Evolutionary conservation across 2,329 filamentous ascomycete genomes (phyloP), one percentile per base, ranked within the genome.

Genomic region (Cladophialophora exuberans): DNA sequence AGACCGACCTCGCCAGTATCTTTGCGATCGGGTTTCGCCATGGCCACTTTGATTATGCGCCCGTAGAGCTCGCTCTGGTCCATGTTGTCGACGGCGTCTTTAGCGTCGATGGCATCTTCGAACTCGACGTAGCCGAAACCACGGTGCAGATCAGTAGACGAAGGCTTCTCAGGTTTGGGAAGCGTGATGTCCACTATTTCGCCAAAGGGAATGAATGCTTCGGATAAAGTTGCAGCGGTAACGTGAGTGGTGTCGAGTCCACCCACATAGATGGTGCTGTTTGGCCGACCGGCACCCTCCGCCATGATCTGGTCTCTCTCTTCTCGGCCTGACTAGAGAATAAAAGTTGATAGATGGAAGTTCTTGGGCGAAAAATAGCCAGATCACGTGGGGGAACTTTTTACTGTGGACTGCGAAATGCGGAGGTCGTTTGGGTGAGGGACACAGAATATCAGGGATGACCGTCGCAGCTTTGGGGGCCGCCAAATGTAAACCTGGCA

Each of bases 51-150:
- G 70, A 99, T 87, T 11, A 94, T 87, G 56, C 90, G 84, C 9
- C 94, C 95, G 70, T 93, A 97, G 41, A 99, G 83, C 75, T 97
- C 93, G 57, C 92, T 88, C 71, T 96, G 91, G 70, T 99, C 90
- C 93, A 99, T 97, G 70, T 99, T 99, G 79, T 97, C 91, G 71
- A 99, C 96, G 46, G 94, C 94, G 73, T 97, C 93, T 67, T 86
- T 86, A 23, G 92, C 93, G 73, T 99, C 94, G 54, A 87, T 83
- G 10, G 85, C 81, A 54, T 90, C 83, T 66, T 97, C 91, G 68
- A 89, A 99, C 69, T 99, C 94, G 46, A 99, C 89, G 70, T 99
- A 97, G 55, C 92, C 94, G 72, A 97, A 99, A 1, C 95, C 94
- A 48, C 92, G 82, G 71, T 99, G 94, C 25, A 85, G 77, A 35